Conservation (phyloP, 352 stramenopile genomes). For the Halophytophthora batemanensis region DNA sequence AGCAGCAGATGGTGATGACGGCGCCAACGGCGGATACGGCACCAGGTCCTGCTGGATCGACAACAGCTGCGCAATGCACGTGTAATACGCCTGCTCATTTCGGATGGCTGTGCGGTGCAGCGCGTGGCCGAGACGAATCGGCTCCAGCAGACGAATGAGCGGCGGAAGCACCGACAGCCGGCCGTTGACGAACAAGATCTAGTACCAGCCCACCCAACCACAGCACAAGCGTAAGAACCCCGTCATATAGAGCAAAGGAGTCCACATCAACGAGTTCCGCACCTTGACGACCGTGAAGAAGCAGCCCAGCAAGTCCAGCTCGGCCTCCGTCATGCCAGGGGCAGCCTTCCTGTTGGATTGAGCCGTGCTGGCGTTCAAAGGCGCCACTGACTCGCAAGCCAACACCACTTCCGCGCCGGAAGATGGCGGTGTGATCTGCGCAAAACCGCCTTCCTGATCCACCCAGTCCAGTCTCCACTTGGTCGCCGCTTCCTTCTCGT, state of each 20-base stretch:
- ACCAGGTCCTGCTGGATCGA: conserved; percentile 31
- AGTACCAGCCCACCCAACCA: too few relatives aligned
- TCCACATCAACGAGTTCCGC: too few relatives aligned
- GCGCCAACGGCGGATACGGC: not conserved
- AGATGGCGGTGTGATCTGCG: conserved; percentile 15
- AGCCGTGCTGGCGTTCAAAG: not conserved
- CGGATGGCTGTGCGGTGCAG: conserved; percentile 82
- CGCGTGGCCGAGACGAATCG: conserved; percentile 45
- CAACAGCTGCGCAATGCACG: conserved; percentile 82
- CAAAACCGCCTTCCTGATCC: conserved; percentile 12
- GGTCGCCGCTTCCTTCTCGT: not conserved
- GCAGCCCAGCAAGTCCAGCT: conserved; percentile 77
- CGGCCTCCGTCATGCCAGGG: conserved; percentile 23
- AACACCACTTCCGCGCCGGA: not conserved
- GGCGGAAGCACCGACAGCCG: conserved; percentile 40
- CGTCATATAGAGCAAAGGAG: too few relatives aligned
- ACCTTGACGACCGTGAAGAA: conserved; percentile 85
- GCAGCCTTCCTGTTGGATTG: conserved; percentile 5
- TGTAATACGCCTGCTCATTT: conserved; percentile 88
- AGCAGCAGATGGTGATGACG: not conserved
- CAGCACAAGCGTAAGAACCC: too few relatives aligned
- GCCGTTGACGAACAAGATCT: conserved; percentile 77
- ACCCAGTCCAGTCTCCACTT: conserved; percentile 30
- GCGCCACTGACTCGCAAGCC: not conserved
- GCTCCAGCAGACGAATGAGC: conserved; percentile 65